A percentile compares a stretch with the other conserved stretches of the same genome.
phyloP scores from a whole-genome alignment of 768 basidiomycete genomes.

The Termitomyces sp. region DNA sequence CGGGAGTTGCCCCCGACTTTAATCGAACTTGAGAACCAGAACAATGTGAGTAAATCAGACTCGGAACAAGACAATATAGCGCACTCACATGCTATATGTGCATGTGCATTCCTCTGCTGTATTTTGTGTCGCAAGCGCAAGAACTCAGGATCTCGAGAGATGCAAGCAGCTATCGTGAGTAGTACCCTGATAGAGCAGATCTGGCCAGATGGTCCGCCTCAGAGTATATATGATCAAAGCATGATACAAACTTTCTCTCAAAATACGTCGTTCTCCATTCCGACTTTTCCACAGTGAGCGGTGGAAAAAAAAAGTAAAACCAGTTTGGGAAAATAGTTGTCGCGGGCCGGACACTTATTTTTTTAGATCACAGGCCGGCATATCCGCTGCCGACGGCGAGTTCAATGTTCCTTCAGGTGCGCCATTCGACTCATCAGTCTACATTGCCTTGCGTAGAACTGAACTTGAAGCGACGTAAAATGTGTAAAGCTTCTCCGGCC shows the following conservation, averaged over 20 bases:
- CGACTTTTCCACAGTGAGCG: neutral
- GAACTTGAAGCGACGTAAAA: too few relatives aligned
- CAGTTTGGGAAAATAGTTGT: too few relatives aligned
- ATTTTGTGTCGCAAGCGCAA: neutral
- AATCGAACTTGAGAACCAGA: neutral
- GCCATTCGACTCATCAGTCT: too few relatives aligned
- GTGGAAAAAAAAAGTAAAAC: neutral
- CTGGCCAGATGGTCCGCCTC: neutral
- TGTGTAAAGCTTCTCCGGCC: neutral
- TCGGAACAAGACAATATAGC: neutral
- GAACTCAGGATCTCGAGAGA: neutral
- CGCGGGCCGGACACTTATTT: neutral
- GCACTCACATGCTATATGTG: neutral
- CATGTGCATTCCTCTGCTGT: neutral
- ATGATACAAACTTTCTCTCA: neutral
- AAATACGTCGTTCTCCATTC: neutral
- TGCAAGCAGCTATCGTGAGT: neutral
- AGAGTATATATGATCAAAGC: neutral
- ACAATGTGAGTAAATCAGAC: neutral
- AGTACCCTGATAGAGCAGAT: neutral
- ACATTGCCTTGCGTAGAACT: neutral
- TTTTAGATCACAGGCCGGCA: neutral
- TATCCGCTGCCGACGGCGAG: neutral
- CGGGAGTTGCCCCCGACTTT: neutral
- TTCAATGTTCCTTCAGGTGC: too few relatives aligned